phyloP scores from a whole-genome alignment of 345 rosid genomes.

The Trapa bicornis region DNA sequence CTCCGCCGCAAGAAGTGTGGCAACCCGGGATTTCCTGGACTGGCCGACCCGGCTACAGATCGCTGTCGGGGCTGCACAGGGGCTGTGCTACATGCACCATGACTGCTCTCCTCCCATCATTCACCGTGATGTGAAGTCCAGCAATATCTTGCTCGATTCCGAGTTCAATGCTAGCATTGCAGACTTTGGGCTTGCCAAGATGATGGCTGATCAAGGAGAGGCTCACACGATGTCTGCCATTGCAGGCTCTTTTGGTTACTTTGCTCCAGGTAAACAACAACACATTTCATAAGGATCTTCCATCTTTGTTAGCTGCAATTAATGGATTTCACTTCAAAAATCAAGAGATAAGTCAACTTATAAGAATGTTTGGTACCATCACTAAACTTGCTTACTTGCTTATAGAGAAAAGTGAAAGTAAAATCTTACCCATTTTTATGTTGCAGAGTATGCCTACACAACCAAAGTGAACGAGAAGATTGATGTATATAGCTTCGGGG shows the following conservation, averaged over 20 bases:
- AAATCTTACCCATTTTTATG: conserved; percentile 4
- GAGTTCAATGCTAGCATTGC: conserved; percentile 68
- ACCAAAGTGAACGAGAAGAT: conserved; percentile 68
- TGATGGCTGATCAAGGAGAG: conserved; percentile 46
- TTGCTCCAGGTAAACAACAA: conserved; percentile 64
- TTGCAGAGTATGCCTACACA: conserved; percentile 65
- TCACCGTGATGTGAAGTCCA: conserved; percentile 83
- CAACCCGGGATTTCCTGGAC: conserved; percentile 15
- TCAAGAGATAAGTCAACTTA: too few relatives aligned
- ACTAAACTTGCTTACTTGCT: background rate
- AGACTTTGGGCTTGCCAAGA: conserved; percentile 85
- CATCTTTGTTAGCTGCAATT: too few relatives aligned
- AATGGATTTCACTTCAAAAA: too few relatives aligned
- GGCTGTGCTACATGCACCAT: conserved; percentile 85
- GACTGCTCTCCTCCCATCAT: conserved; percentile 60
- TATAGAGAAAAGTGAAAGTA: background rate
- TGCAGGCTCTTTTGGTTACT: conserved; percentile 83
- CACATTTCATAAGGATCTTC: background rate
- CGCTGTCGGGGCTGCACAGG: conserved; percentile 78
- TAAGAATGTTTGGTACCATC: too few relatives aligned
- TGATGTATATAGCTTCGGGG: conserved; percentile 87
- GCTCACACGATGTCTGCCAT: conserved; percentile 69
- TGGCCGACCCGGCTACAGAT: conserved; percentile 71
- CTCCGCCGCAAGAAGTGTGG: background rate
- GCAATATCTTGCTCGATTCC: conserved; percentile 72